Base-by-base conservation (phyloP, 2,329 filamentous ascomycete species). In the Talaromyces sp. region DNA sequence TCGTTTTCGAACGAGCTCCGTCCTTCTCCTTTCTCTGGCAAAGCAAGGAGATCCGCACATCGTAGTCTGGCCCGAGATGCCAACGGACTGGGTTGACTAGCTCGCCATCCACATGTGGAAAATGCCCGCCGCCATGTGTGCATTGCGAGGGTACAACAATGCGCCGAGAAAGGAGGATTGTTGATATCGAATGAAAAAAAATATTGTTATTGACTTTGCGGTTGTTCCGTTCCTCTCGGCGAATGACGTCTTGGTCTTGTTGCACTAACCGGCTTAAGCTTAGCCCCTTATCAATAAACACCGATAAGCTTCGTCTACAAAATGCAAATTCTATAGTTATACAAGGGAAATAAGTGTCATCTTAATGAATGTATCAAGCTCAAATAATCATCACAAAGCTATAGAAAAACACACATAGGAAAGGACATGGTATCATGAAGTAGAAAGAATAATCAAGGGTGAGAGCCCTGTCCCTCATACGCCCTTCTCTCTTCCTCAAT, bases 401-500 rank as follows among this genome's bases (percentile, higher is more conserved):
- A 47, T 27, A 14, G n/a, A 47, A 47, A 12, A 42, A 47, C 7
- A 47, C 18, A 47, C 18, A 47, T 27, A 47, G 18, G 44, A 47
- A 18, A 47, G 23, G 9, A 47, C n/a, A 27, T 47, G 44, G 44
- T 47, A 47, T 47, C 44, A 47, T 18, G 28, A 33, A 53, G 28
- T 53, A 31, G 18, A 53, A 31, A 30, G 27, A 62, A 57, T 33
- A 44, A 65, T 61, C 40, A 67, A 50, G 56, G 56, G 31, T 51
- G 55, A 34, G 63, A 60, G 47, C 61, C 53, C 28, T 68, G 70
- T 53, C 73, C 67, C 36, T 72, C 71, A 67, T 79, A 80, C 3
- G 69, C 76, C 61, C 74, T 75, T 51, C 76, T 73, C 62, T 82
- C 79, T 62, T 82, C 79, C 63, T 81, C 79, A 64, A 82, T 81